Conservation (phyloP, 352 stramenopile genomes). For the Globisporangium camurandrum region DNA sequence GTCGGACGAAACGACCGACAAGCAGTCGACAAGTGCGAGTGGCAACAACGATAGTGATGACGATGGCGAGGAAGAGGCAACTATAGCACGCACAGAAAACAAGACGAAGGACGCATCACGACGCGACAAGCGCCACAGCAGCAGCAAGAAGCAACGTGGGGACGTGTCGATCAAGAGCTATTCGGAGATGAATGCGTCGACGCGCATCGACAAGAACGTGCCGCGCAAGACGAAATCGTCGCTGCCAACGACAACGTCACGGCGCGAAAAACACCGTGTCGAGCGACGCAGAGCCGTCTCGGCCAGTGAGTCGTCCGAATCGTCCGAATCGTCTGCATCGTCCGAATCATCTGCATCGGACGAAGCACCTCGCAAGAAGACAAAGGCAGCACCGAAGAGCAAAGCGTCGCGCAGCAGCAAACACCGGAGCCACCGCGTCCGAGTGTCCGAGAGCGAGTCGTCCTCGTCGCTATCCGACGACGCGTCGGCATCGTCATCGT, state of each 20-base stretch:
- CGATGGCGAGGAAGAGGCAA: constrained; percentile 1
- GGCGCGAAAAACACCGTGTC: neutral
- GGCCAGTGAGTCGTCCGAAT: neutral
- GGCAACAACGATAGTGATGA: constrained; percentile 1
- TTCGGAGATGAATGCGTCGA: neutral
- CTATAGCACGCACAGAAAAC: neutral
- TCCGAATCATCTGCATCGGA: neutral
- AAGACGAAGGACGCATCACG: neutral
- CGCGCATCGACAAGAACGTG: neutral
- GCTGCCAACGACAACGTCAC: neutral
- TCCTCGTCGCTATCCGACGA: neutral
- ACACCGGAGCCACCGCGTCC: neutral
- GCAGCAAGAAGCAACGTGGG: neutral
- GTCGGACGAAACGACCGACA: neutral
- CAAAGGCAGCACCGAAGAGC: no score
- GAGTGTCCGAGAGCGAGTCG: neutral
- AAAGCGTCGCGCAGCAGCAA: neutral
- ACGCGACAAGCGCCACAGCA: constrained; percentile 1
- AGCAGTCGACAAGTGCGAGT: neutral
- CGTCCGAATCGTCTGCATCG: neutral
- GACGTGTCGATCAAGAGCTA: no score
- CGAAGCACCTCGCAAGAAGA: no score
- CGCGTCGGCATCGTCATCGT: neutral
- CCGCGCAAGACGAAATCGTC: constrained; percentile 4
- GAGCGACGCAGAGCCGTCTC: no score